These are phyloP conservation scores for Coprinopsis cinerea DNA, from an alignment of 768 basidiomycete species.

Conservation along the genomic window DNA sequence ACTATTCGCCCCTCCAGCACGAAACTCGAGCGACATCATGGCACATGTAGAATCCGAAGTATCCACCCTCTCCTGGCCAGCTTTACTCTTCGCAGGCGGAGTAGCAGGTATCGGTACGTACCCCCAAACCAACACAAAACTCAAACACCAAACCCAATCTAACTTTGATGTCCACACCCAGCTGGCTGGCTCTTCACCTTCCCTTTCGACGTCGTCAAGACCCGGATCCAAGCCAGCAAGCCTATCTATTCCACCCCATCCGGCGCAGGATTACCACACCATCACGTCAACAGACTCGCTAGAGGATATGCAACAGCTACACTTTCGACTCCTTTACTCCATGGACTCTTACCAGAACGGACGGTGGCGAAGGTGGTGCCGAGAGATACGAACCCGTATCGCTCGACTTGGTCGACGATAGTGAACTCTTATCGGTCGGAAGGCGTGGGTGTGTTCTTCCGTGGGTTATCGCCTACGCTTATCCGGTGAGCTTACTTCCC, in stretches of 20 bases:
- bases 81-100: conserved; percentile 67
- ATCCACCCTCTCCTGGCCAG: conserved; percentile 40
- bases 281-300: too few species aligned
- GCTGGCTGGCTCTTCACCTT: conserved; percentile 80
- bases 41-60: conserved; percentile 35
- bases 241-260: conserved; percentile 9
- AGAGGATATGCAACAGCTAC: too few species aligned
- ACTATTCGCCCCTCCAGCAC: conserved; percentile 29
- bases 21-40: conserved; percentile 27
- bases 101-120: conserved; percentile 56
- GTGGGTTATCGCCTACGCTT: conserved; percentile 74
- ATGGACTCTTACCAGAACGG: too few species aligned
- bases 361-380: too few species aligned
- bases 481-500: conserved; percentile 50
- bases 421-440: conserved; percentile 55
- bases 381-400: conserved; percentile 43
- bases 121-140: neutral
- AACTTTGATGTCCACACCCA: conserved; percentile 11
- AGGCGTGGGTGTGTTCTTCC: conserved; percentile 66
- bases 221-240: conserved; percentile 66
- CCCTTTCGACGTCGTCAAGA: conserved; percentile 87
- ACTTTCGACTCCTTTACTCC: too few species aligned
- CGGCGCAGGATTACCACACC: too few species aligned
- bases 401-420: conserved; percentile 53
- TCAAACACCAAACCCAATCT: neutral